phyloP scores from a whole-genome alignment of 805 yeast genomes.

The Crinitomyces ghanaensis region DNA sequence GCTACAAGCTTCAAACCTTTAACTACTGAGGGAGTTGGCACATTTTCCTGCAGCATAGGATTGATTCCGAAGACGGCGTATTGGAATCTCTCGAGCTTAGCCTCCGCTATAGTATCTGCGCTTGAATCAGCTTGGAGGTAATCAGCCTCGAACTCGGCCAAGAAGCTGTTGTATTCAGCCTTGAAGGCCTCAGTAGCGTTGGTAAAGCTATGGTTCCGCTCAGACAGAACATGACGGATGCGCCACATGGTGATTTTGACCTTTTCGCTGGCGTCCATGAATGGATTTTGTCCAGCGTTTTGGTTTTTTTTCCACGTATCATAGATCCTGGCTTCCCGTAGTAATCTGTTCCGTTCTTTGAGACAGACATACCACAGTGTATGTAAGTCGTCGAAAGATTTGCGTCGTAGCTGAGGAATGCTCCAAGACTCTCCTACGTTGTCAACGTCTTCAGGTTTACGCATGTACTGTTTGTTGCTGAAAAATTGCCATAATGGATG shows the following conservation, averaged over 20 bases:
- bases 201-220: slow-evolving; percentile 63
- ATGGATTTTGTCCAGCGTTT: slow-evolving; percentile 25
- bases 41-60: slow-evolving; percentile 49
- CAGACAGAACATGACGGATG: slow-evolving; percentile 78
- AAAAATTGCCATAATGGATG: slow-evolving; percentile 97
- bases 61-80: slow-evolving; percentile 77
- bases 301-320: slow-evolving; percentile 24
- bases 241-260: slow-evolving; percentile 59
- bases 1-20: slow-evolving; percentile 64
- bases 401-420: slow-evolving; percentile 77
- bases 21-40: slow-evolving; percentile 46
- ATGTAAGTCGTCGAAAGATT: slow-evolving; percentile 86
- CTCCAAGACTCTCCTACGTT: slow-evolving; percentile 64
- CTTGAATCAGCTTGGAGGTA: slow-evolving; percentile 46
- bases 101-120: slow-evolving; percentile 50
- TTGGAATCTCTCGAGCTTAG: slow-evolving; percentile 66
- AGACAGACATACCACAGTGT: slow-evolving; percentile 80
- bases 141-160: slow-evolving; percentile 44
- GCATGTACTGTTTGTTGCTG: slow-evolving; percentile 45
- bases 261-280: slow-evolving; percentile 29
- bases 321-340: slow-evolving; percentile 60
- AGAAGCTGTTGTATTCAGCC: slow-evolving; percentile 35
- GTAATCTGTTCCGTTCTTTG: slow-evolving; percentile 69
- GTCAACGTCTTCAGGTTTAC: slow-evolving; percentile 40
- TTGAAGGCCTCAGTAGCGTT: slow-evolving; percentile 41